phyloP scores from a whole-genome alignment of 23 red algal genomes.

The Cyanidium caldarium region DNA sequence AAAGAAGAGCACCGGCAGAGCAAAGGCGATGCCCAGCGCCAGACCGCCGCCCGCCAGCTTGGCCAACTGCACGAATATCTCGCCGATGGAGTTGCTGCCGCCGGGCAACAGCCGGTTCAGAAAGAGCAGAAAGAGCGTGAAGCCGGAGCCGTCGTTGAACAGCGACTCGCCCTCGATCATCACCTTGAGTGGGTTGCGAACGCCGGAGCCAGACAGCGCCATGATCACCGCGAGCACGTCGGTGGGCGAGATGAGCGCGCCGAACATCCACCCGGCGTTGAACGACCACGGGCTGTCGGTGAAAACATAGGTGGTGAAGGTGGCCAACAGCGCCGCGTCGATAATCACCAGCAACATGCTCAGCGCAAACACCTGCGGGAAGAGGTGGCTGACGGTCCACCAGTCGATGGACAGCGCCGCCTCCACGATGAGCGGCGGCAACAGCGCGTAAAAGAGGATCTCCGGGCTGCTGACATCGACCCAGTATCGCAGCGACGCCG shows the following conservation, averaged over 20 bases:
- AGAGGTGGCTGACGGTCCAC: conserved; percentile 57
- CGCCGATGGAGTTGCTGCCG: conserved; percentile 14
- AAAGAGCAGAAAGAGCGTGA: conserved; percentile 75
- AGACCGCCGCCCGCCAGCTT: conserved; percentile 45
- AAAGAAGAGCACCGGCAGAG: conserved; percentile 36
- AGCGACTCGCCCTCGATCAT: conserved; percentile 84
- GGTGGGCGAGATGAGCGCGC: conserved; percentile 84
- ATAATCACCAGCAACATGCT: conserved; percentile 61
- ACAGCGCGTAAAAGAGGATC: conserved; percentile 74
- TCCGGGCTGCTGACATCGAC: conserved; percentile 57
- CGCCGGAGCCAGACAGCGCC: conserved; percentile 54
- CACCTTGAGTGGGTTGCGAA: conserved; percentile 39
- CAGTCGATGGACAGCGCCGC: conserved; percentile 64
- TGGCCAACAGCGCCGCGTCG: conserved; percentile 36
- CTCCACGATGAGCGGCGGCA: conserved; percentile 91
- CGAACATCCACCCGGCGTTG: conserved; percentile 76
- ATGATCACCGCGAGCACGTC: conserved; percentile 77
- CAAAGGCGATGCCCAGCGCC: conserved; percentile 71
- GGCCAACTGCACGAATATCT: conserved; percentile 37
- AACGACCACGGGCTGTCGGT: conserved; percentile 38
- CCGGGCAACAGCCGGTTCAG: background rate
- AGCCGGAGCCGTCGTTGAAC: conserved; percentile 84
- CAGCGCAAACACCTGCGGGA: conserved; percentile 45
- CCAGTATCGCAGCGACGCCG: conserved; percentile 49
- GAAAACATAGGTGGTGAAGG: conserved; percentile 44